A percentile compares a stretch with the other conserved stretches of the same genome.
Conservation (phyloP, 768 basidiomycete genomes). For the Lentinula lateritia region DNA sequence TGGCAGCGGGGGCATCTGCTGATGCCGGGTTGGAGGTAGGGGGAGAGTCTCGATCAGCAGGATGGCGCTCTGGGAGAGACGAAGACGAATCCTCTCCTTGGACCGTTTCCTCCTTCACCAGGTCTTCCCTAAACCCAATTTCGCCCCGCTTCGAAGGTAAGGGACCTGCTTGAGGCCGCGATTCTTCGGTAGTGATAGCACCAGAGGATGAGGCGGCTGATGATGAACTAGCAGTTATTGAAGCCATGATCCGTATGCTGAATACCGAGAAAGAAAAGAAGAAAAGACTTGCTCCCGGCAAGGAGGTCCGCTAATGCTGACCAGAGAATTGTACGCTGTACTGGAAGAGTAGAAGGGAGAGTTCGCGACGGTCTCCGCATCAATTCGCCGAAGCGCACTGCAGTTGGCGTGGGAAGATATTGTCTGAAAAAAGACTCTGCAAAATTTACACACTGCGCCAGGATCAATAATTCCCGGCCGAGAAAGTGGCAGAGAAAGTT, state of each 20-base stretch:
- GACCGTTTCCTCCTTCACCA: slow-evolving; percentile 20
- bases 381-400: background rate
- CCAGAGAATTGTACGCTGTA: slow-evolving; percentile 1
- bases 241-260: slow-evolving; percentile 21
- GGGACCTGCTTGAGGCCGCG: slow-evolving; percentile 51
- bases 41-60: slow-evolving; percentile 34
- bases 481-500: no score
- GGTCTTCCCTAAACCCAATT: slow-evolving; percentile 51
- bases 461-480: no score
- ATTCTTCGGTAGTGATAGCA: slow-evolving; percentile 17
- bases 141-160: slow-evolving; percentile 62
- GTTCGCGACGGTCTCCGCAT: background rate
- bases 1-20: slow-evolving; percentile 10
- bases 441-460: no score
- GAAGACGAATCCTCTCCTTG: slow-evolving; percentile 12
- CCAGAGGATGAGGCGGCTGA: slow-evolving; percentile 13
- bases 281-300: slow-evolving; percentile 39
- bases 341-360: background rate
- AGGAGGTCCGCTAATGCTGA: slow-evolving; percentile 17
- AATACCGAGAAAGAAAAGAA: slow-evolving; percentile 15
- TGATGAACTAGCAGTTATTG: slow-evolving; percentile 14
- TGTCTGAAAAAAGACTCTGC: background rate
- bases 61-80: slow-evolving; percentile 43
- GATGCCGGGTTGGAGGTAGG: slow-evolving; percentile 1
- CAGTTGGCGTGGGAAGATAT: background rate